Evolutionary conservation across 2,329 filamentous ascomycete genomes (phyloP).

Genomic region (Xylaria digitata): DNA sequence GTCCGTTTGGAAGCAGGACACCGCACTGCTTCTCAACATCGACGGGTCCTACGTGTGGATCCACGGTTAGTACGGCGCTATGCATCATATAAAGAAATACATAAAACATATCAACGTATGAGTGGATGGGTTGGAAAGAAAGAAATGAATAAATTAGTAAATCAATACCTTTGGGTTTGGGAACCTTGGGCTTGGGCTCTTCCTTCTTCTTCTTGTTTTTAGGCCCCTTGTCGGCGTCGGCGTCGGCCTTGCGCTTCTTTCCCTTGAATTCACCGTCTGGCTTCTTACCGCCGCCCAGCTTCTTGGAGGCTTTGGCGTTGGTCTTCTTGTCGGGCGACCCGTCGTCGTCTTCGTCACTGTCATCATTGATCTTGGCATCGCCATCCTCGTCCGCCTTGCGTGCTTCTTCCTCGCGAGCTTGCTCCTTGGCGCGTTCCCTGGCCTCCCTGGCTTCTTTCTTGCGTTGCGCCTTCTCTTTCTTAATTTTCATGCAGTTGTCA

Average conservation of each 20-base stretch:
- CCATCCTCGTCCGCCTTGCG: constrained; percentile 63
- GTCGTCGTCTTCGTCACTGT: constrained; percentile 62
- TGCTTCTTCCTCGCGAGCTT: constrained; percentile 67
- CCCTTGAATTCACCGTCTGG: constrained; percentile 73
- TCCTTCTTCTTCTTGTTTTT: constrained; percentile 97
- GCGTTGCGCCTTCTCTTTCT: constrained; percentile 82
- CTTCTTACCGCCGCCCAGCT: constrained; percentile 71
- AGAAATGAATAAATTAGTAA: neutral
- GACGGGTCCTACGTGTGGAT: constrained; percentile 71
- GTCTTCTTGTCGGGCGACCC: constrained; percentile 57
- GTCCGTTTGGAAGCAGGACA: constrained; percentile 85
- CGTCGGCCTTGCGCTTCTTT: constrained; percentile 83
- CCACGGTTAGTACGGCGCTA: constrained; percentile 13
- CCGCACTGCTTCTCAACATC: constrained; percentile 95
- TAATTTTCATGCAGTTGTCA: constrained; percentile 83
- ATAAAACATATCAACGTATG: neutral
- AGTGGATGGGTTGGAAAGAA: neutral
- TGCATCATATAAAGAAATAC: neutral
- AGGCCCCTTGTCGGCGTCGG: constrained; percentile 81
- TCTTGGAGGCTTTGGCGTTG: constrained; percentile 63
- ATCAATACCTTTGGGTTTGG: constrained; percentile 80
- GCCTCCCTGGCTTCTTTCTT: constrained; percentile 81
- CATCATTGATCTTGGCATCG: constrained; percentile 54
- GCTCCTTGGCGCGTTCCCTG: constrained; percentile 72
- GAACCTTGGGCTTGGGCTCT: constrained; percentile 82